Evolutionary conservation across 1,284 basidiomycete species (phyloP), one percentile per base, ranked within the genome.

Genomic region (Albatrellus sp.): DNA sequence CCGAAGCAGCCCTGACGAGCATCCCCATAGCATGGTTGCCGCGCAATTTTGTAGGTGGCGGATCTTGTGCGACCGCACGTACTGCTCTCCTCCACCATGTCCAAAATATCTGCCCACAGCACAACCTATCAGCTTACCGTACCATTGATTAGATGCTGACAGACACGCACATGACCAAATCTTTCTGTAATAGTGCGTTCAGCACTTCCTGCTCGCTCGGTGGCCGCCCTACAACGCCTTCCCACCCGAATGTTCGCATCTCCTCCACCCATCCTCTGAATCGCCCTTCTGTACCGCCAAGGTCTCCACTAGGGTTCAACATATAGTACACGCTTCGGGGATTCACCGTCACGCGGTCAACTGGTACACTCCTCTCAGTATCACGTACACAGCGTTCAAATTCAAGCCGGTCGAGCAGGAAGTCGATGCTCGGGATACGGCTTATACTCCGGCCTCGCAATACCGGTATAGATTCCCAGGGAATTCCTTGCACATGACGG

Each of bases 11-110:
- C 93, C 96, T 0, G 91, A 96, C 0, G 94, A 98, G 68, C 94
- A 99, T 0, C 96, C 94, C 94, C 93, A 99, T 7, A 99, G 75
- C 91, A 99, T 96, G 0, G 90, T 84, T 9, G 84, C 84, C 1
- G 94, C 92, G 58, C 94, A 98, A 14, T 72, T 71, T 3, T 74
- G 71, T 17, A 98, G 70, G 50, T 84, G 74, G 14, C 89, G 74
- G 44, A 98, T 75, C 54, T 86, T 86, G 58, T 86, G 81, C 1
- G 89, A 87, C 4, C 89, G 81, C 10, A 91, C 74, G 57, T 94
- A 99, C 57, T 97, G 91, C 59, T 98, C 93, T 1, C 79, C 94
- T 9, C 94, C 93, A 1, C 91, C 90, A 57, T 99, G 94, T 8
- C 94, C 94, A 57, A 98, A 97, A 65, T 98, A 98, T 17, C 90